Conservation (phyloP, 2,329 filamentous ascomycete genomes). For the Iodosphaeria phyllophila region DNA sequence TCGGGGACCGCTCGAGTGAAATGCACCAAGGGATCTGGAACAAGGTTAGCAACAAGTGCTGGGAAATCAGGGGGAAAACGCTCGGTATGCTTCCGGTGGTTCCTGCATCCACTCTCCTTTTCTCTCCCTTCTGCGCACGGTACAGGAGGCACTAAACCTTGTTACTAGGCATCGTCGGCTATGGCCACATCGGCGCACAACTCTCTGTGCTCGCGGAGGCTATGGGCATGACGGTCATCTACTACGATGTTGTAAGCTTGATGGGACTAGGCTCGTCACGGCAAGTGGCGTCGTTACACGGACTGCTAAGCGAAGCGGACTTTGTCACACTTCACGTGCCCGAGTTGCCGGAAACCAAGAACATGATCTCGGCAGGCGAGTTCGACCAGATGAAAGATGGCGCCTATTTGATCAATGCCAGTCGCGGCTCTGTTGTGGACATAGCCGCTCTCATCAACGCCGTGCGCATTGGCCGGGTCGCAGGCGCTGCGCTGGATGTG, state of each 20-base stretch:
- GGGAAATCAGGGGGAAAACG: conserved; percentile 96
- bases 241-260: conserved; percentile 85
- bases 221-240: conserved; percentile 97
- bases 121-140: too few species aligned
- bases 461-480: conserved; percentile 70
- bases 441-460: conserved; percentile 82
- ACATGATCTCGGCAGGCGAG: conserved; percentile 69
- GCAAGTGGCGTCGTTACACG: conserved; percentile 63
- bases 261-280: conserved; percentile 84
- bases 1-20: conserved; percentile 84
- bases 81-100: conserved; percentile 36
- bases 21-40: conserved; percentile 94
- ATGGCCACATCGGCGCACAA: conserved; percentile 93
- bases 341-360: conserved; percentile 78
- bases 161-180: conserved; percentile 63
- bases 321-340: conserved; percentile 93
- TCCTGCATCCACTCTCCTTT: too few species aligned
- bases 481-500: conserved; percentile 89
- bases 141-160: too few species aligned
- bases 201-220: conserved; percentile 87
- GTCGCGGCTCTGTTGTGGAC: conserved; percentile 82
- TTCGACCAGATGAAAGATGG: conserved; percentile 82
- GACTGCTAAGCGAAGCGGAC: conserved; percentile 62
- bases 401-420: conserved; percentile 90
- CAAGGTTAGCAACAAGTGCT: conserved; percentile 91